Evolutionary conservation across 805 yeast species (phyloP).

Genomic region (Saccharomycopsis sp.): DNA sequence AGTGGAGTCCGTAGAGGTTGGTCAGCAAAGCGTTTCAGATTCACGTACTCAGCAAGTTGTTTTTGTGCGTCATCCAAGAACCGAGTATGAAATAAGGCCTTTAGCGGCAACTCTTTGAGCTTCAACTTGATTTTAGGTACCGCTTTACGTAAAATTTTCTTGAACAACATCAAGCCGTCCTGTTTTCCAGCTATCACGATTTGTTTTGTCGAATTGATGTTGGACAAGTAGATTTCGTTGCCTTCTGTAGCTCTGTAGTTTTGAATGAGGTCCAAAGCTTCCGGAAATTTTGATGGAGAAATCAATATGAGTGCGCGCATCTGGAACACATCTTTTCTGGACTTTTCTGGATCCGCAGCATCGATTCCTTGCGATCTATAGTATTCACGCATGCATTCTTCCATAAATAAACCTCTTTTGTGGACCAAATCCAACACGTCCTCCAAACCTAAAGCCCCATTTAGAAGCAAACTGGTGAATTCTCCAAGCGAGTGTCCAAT

Average conservation of each 20-base stretch:
- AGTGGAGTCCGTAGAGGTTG: neutral
- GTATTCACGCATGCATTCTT: slow-evolving; percentile 4
- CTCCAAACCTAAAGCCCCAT: slow-evolving; percentile 6
- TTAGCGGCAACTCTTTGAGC: slow-evolving; percentile 12
- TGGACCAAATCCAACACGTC: slow-evolving; percentile 9
- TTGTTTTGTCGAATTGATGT: slow-evolving; percentile 18
- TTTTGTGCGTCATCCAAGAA: slow-evolving; percentile 7
- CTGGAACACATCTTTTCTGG: slow-evolving; percentile 3
- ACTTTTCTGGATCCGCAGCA: neutral
- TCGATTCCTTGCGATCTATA: neutral
- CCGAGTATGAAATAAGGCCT: slow-evolving; percentile 17
- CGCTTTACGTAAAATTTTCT: neutral
- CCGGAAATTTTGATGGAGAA: slow-evolving; percentile 8
- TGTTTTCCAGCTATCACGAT: slow-evolving; percentile 14
- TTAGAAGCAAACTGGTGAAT: slow-evolving; percentile 13
- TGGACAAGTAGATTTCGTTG: slow-evolving; percentile 6
- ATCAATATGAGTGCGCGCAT: slow-evolving; percentile 10
- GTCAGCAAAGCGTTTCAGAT: neutral
- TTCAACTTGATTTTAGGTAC: slow-evolving; percentile 1
- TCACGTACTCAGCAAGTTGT: slow-evolving; percentile 8
- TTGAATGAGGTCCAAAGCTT: neutral
- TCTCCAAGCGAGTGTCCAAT: slow-evolving; percentile 21
- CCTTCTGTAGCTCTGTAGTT: neutral
- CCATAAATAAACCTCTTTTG: slow-evolving; percentile 17
- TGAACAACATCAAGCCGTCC: neutral